Percentiles rank a stretch among this genome's conserved stretches.
These are phyloP conservation scores for Coemansia sp. DNA, from an alignment of 192 early-diverging fungal genomes.

Conservation along the genomic window DNA sequence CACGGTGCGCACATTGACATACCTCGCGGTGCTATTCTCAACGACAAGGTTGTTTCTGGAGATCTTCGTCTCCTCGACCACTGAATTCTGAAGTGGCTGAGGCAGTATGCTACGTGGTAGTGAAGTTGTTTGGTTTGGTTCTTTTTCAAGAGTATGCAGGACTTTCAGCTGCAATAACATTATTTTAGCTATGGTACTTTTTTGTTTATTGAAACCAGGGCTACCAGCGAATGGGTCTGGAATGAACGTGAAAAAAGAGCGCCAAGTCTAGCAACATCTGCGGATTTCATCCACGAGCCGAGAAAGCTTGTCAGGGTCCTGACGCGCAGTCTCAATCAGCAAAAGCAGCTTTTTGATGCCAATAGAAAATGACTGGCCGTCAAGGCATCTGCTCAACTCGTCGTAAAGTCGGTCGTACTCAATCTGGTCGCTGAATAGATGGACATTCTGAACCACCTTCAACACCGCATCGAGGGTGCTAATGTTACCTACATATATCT, in stretches of 20 bases:
- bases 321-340: constrained; percentile 87
- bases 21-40: constrained; percentile 87
- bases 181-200: no score
- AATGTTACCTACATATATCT: constrained; percentile 80
- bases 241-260: not conserved
- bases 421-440: constrained; percentile 63
- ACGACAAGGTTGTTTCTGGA: constrained; percentile 98
- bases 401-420: constrained; percentile 62
- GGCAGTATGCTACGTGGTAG: not conserved
- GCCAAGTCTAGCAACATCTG: constrained; percentile 17
- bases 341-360: constrained; percentile 92
- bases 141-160: no score
- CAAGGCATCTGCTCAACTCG: constrained; percentile 55
- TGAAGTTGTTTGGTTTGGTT: no score
- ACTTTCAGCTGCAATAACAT: no score
- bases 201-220: no score
- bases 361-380: constrained; percentile 66
- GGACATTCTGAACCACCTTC: constrained; percentile 59
- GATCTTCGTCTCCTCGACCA: constrained; percentile 87
- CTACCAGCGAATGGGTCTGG: not conserved
- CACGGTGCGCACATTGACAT: constrained; percentile 97
- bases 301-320: constrained; percentile 60
- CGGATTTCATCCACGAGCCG: constrained; percentile 38
- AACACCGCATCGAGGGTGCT: constrained; percentile 69
- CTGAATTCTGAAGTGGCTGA: constrained; percentile 26